Percentiles rank a stretch among this genome's conserved stretches.
Evolutionary conservation across 1,139 yeast genomes (phyloP).

Genomic region (Pichia sp.): DNA sequence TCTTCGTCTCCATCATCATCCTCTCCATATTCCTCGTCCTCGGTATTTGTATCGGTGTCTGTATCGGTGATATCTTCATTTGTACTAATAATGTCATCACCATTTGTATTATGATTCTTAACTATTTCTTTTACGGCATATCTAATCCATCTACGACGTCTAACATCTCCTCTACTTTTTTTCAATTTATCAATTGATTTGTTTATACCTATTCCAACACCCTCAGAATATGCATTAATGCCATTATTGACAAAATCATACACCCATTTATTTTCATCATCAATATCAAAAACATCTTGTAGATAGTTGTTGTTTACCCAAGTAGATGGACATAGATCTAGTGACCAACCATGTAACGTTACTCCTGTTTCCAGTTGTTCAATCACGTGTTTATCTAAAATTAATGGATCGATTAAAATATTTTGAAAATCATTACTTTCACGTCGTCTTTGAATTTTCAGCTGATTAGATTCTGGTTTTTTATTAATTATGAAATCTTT

Average conservation of each 20-base stretch:
- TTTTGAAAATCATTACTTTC: conserved; percentile 14
- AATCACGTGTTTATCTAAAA: conserved; percentile 4
- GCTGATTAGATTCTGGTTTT: not conserved
- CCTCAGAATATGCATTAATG: conserved; percentile 14
- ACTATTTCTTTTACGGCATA: conserved; percentile 25
- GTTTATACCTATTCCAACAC: conserved; percentile 8
- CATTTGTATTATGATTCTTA: not conserved
- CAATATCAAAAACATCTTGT: conserved; percentile 49
- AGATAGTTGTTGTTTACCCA: conserved; percentile 54
- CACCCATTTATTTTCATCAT: conserved; percentile 72
- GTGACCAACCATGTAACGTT: conserved; percentile 43
- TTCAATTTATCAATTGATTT: conserved; percentile 9
- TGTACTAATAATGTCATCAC: not conserved
- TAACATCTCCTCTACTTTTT: conserved; percentile 24
- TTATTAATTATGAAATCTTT: conserved; percentile 4
- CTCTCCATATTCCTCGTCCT: conserved; percentile 11
- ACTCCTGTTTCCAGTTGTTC: conserved; percentile 12
- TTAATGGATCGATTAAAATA: conserved; percentile 11
- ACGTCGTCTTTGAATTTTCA: conserved; percentile 8
- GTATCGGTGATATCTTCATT: not conserved
- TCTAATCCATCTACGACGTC: conserved; percentile 30
- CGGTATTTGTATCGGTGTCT: not conserved
- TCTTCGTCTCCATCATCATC: conserved; percentile 5
- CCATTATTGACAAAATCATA: conserved; percentile 40
- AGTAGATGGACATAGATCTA: conserved; percentile 50